These are phyloP conservation scores for Lasiosphaeria hispida DNA, from an alignment of 495 filamentous ascomycete species.

Conservation along the genomic window DNA sequence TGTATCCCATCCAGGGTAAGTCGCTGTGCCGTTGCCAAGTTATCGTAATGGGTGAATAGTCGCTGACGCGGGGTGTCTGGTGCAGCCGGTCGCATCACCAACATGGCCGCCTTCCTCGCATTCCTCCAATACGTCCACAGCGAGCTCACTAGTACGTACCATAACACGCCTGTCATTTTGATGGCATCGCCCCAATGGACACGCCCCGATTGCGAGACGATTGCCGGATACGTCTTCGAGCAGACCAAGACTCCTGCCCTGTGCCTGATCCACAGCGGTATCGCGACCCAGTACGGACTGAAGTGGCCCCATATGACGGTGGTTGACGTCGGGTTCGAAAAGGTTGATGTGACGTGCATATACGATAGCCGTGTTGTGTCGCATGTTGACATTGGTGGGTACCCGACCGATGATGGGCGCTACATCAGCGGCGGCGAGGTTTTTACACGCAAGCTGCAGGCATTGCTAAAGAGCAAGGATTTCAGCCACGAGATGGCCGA, in stretches of 20 bases:
- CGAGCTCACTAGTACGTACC: slow-evolving; percentile 81
- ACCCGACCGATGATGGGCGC: slow-evolving; percentile 56
- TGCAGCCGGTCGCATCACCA: slow-evolving; percentile 70
- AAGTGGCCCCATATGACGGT: slow-evolving; percentile 73
- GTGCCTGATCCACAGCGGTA: slow-evolving; percentile 76
- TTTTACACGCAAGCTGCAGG: slow-evolving; percentile 73
- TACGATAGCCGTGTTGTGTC: slow-evolving; percentile 66
- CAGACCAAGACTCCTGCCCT: slow-evolving; percentile 93
- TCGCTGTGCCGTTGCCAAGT: too few species aligned
- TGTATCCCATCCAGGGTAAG: slow-evolving; percentile 72
- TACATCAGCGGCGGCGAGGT: slow-evolving; percentile 80
- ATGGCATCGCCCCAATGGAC: slow-evolving; percentile 86
- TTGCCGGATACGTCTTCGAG: slow-evolving; percentile 93
- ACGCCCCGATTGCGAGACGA: slow-evolving; percentile 70
- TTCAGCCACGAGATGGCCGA: slow-evolving; percentile 90
- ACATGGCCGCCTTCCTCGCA: slow-evolving; percentile 90
- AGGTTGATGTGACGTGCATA: slow-evolving; percentile 87
- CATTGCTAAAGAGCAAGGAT: slow-evolving; percentile 64
- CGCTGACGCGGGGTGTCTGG: neutral
- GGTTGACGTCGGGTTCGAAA: slow-evolving; percentile 84
- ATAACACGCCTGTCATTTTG: slow-evolving; percentile 84
- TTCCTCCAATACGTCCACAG: slow-evolving; percentile 85
- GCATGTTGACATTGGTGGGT: slow-evolving; percentile 40
- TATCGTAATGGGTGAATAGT: neutral
- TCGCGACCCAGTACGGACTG: slow-evolving; percentile 81